Conservation (phyloP, 129 eudicot species). For the Erigeron canadensis region DNA sequence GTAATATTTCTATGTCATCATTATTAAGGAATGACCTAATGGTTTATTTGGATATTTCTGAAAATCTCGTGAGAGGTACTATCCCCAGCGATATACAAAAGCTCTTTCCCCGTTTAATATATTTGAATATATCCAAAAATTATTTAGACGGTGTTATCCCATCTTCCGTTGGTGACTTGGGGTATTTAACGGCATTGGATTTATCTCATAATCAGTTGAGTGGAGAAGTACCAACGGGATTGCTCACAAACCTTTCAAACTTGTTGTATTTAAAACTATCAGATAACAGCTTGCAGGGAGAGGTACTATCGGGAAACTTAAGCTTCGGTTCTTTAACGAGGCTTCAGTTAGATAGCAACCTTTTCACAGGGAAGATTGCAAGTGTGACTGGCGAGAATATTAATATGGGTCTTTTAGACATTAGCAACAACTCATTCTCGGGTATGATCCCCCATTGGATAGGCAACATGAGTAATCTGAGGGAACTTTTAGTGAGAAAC, state of each 20-base stretch:
- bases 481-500: background rate
- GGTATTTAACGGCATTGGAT: background rate
- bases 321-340: background rate
- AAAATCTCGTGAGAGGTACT: conserved; percentile 11
- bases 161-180: conserved; percentile 9
- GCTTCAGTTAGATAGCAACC: conserved; percentile 20
- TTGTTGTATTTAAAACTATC: conserved; percentile 12
- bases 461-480: background rate
- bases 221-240: conserved; percentile 30
- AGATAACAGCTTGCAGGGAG: conserved; percentile 30
- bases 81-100: conserved; percentile 13
- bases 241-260: background rate
- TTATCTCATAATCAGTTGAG: conserved; percentile 26
- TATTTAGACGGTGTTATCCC: conserved; percentile 23
- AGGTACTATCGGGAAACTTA: conserved; percentile 18
- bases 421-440: conserved; percentile 26
- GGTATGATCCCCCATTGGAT: conserved; percentile 26
- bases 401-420: background rate
- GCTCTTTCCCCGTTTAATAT: background rate
- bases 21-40: background rate
- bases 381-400: background rate
- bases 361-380: conserved; percentile 24
- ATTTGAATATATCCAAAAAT: conserved; percentile 28
- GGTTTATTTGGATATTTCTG: background rate
- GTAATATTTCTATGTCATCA: background rate